Conservation (phyloP, 345 rosid genomes). For the Limnanthes douglasii region DNA sequence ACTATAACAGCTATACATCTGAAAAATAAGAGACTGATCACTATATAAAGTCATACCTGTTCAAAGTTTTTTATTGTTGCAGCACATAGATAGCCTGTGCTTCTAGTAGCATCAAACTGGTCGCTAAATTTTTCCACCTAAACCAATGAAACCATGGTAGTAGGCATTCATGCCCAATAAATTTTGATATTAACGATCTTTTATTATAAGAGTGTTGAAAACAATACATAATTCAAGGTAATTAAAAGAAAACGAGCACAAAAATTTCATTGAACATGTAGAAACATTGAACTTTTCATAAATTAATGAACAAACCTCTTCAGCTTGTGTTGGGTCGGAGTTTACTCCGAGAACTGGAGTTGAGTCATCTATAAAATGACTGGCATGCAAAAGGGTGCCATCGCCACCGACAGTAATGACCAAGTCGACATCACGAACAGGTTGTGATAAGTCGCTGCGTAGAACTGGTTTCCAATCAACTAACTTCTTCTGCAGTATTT, state of each 20-base stretch:
- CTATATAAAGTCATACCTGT: conserved; percentile 32
- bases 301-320: conserved; percentile 39
- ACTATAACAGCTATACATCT: not conserved
- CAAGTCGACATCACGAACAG: conserved; percentile 54
- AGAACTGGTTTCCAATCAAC: conserved; percentile 53
- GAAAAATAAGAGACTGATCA: not conserved
- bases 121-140: conserved; percentile 54
- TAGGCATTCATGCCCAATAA: not conserved
- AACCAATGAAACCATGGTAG: not conserved
- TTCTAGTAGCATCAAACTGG: conserved; percentile 80
- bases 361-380: conserved; percentile 71
- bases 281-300: not conserved
- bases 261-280: not conserved
- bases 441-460: conserved; percentile 33
- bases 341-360: conserved; percentile 74
- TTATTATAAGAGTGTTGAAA: too few species aligned
- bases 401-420: conserved; percentile 92
- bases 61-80: conserved; percentile 71
- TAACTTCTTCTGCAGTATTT: conserved; percentile 41
- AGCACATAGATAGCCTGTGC: conserved; percentile 80
- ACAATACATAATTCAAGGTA: too few species aligned
- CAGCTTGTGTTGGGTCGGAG: conserved; percentile 75
- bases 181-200: not conserved
- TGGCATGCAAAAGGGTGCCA: conserved; percentile 89
- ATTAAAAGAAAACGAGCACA: not conserved